A percentile compares a stretch with the other conserved stretches of the same genome.
Conservation (phyloP, 148 eudicot genomes). For the Hydrangea macrophylla region DNA sequence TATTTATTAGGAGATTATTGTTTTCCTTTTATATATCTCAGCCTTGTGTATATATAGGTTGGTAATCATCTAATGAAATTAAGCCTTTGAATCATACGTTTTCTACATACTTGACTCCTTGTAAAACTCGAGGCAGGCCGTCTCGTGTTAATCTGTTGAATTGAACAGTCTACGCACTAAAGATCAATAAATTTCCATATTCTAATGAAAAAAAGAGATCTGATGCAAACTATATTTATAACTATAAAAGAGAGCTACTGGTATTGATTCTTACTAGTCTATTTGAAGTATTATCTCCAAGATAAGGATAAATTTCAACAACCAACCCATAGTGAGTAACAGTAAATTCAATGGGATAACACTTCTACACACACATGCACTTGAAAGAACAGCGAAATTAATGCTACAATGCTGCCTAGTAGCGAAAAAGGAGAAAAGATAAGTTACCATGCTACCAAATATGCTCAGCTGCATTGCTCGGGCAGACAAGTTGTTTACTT, state of each 20-base stretch:
- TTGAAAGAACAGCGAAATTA: too few species aligned
- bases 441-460: constrained; percentile 84
- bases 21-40: too few species aligned
- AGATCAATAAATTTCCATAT: background rate
- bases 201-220: background rate
- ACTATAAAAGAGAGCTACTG: too few species aligned
- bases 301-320: background rate
- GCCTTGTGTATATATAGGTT: too few species aligned
- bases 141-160: constrained; percentile 27
- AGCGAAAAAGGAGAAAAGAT: too few species aligned
- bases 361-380: too few species aligned
- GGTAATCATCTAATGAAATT: too few species aligned
- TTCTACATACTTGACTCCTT: constrained; percentile 12
- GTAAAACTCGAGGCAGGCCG: constrained; percentile 21
- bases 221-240: too few species aligned
- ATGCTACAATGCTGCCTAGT: too few species aligned
- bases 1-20: too few species aligned
- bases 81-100: too few species aligned
- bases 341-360: background rate
- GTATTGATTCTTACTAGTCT: background rate
- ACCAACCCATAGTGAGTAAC: too few species aligned
- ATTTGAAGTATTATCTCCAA: background rate
- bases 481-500: constrained; percentile 48
- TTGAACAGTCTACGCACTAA: background rate
- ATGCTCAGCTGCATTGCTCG: constrained; percentile 79